Evolutionary conservation across 345 rosid species (phyloP), one percentile per base, ranked within the genome.

Genomic region (Heritiera fomes): DNA sequence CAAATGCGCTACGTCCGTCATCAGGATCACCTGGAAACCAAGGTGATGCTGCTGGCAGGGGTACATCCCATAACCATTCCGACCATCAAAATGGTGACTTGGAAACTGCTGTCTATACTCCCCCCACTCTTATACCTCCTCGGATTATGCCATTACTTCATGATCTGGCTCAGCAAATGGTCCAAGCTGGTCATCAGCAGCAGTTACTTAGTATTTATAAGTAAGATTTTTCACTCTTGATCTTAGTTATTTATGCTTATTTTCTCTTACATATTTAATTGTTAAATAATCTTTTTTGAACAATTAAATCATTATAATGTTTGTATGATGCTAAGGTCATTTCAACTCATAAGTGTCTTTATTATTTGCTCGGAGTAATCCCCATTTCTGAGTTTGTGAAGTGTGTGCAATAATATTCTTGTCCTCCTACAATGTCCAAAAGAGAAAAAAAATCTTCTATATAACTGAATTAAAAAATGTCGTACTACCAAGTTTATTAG

Each of bases 131-230:
- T 79, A 89, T 96, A 82, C 98, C 98, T 40, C 90, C 95, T 45
- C 87, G 97, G 85, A 86, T 92, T 63, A 81, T 94, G 83, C 98
- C 98, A 62, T 88, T 96, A 80, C 84, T 94, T 87, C 98, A 96
- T 86, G 94, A 96, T 87, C 85, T 96, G 77, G 93, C 98, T 50
- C 86, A 81, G 77, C 98, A 94, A 87, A 94, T 96, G 99, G 89
- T 94, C 84, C 95, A 87, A 83, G 97, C 98, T 75, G 97, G 98
- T 55, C 90, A 91, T 81, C 93, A 91, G 56, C 97, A 91, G 75
- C 91, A 89, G 77, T 77, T 96, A 80, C 88, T 87, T 59, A 89
- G 80, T 86, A 90, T 85, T 82, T 96, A 94, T 82, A 86, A 90
- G 99, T 94, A 84, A 84, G 75, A 40, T 76, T 77, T 73, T 73